Evolutionary conservation across 768 basidiomycete species (phyloP), one percentile per base, ranked within the genome.

Genomic region (Lepiota brunneoincarnata): DNA sequence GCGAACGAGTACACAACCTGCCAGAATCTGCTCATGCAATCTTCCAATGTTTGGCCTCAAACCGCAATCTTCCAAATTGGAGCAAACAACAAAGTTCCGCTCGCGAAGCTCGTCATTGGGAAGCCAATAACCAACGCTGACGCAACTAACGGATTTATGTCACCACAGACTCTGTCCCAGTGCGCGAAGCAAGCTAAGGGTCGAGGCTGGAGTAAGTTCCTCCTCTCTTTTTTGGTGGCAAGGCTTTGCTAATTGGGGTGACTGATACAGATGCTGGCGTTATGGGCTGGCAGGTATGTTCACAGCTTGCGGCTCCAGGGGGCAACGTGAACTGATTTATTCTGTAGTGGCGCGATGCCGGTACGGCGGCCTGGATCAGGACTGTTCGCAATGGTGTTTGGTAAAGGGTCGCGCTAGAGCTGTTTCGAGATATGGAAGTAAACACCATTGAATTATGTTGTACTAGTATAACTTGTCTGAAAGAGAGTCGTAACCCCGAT

Each of bases 41-140:
- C 86, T 7, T 83, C 84, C 2, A 71, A 67, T 51, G 63, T 69
- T 36, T 90, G 83, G 82, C 89, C 88, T 6, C 52, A 83, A 36
- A 76, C 84, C 0, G 75, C 87, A 0, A 69, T 78, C 36, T 81
- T 84, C 68, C 77, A 84, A 63, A 83, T 85, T 54, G 77, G 78
- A 43, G 75, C 75, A 1, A 78, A 69, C 51, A 78, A 69, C 51
- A 85, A 85, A 23, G 78, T 90, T 12, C 64, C 75, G 2, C 63
- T 82, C 40, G 66, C 78, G 64, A 90, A 91, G 68, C 73, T 90
- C 44, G 81, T 90, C 57, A 87, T 91, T 60, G 89, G 87, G 5
- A 91, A 91, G 67, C 88, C 87, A 1, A 82, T 81, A 1, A 70
- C 64, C 17, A 50, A 73, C 0, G 62, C 68, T 14, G 81, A 83